Evolutionary conservation across 345 rosid species (phyloP).

Genomic region (Reutealis trisperma): DNA sequence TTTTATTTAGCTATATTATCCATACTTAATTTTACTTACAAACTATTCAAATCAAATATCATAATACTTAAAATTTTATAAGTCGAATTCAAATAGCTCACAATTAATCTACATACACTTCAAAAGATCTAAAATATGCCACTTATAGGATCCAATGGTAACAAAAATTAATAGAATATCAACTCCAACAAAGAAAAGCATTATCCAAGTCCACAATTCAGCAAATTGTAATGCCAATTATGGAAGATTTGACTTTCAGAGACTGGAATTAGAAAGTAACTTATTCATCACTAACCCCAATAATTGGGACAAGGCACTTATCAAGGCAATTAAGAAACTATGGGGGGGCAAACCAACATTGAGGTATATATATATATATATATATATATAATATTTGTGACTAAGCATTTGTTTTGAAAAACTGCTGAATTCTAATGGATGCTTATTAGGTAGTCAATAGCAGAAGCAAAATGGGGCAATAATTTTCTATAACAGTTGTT

Average conservation of each 20-base stretch:
- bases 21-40: no score
- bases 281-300: slow-evolving; percentile 44
- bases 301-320: slow-evolving; percentile 53
- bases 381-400: slow-evolving; percentile 6
- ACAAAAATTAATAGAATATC: neutral
- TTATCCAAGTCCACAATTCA: neutral
- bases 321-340: slow-evolving; percentile 24
- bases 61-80: no score
- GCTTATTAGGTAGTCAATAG: slow-evolving; percentile 17
- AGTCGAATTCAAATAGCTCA: no score
- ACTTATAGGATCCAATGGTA: neutral
- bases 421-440: slow-evolving; percentile 22
- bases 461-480: slow-evolving; percentile 34
- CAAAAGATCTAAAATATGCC: neutral
- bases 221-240: neutral
- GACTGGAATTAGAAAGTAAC: slow-evolving; percentile 27
- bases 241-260: slow-evolving; percentile 6
- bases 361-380: neutral
- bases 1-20: no score
- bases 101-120: no score
- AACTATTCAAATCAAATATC: no score
- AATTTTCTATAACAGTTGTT: slow-evolving; percentile 31
- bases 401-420: slow-evolving; percentile 15
- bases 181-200: slow-evolving; percentile 1
- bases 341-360: neutral